Evolutionary conservation across 495 filamentous ascomycete species (phyloP), one percentile per base, ranked within the genome.

Genomic region (Penicillium atrosanguineum): DNA sequence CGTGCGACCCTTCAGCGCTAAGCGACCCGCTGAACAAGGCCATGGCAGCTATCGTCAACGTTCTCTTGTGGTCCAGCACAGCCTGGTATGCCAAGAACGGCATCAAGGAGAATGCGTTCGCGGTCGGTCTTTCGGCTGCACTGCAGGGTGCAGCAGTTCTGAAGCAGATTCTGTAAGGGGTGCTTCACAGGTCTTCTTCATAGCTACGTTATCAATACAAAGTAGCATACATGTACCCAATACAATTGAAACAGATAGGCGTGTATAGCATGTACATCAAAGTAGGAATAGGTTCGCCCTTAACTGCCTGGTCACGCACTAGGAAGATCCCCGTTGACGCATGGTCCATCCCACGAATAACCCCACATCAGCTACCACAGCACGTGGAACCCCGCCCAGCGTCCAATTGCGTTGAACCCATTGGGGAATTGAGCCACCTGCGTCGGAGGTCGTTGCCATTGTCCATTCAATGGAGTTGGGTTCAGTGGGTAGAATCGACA

Each of bases 391-490:
- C 14, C 81, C 85, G 45, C 81, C 64, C 55, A 85, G 80, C 14
- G 55, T 67, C 70, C 70, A 76, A 51, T 59, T 76, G 52, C 71
- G 59, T 75, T 90, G 86, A 58, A 88, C 68, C 79, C 79, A 87
- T 62, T 77, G 69, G 7, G 88, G 88, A 48, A 92, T 74, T 23
- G 75, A 73, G 8, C 87, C 87, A 16, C 74, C 74, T 0, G 87
- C 85, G 63, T 90, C 80, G 41, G 84, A 85, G n/a, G 83, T 80
- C 41, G 86, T 89, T 4, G 81, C 81, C 80, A 89, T 87, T 6
- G 82, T 75, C 86, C 86, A 91, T 54, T 82, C 74, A 28, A 87
- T 73, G 50, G 19, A 38, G 46, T 48, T 41, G 41, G n/a, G 26
- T 34, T 34, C 31, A 14, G 48, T 45, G 5, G 69, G 61, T 9